These are phyloP conservation scores for Lentinula aciculospora DNA, from an alignment of 768 basidiomycete genomes.

Conservation along the genomic window DNA sequence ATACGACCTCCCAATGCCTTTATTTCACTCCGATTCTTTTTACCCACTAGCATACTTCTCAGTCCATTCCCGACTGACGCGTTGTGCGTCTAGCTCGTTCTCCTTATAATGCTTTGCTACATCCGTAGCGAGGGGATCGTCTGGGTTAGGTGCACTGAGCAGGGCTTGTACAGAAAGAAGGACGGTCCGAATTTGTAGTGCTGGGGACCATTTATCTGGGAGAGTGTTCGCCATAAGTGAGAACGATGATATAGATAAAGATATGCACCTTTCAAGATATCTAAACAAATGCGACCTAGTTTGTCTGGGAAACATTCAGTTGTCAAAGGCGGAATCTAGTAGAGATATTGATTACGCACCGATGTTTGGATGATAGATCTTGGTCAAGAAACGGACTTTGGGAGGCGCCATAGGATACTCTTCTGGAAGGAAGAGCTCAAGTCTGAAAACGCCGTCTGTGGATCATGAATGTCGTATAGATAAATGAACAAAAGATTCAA, in stretches of 20 bases:
- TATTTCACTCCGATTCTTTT: background rate
- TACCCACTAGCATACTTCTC: slow-evolving; percentile 61
- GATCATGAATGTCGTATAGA: background rate
- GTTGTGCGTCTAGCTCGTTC: slow-evolving; percentile 88
- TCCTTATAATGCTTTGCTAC: slow-evolving; percentile 99
- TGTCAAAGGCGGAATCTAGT: background rate
- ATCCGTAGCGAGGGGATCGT: slow-evolving; percentile 91
- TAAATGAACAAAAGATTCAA: background rate
- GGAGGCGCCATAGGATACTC: slow-evolving; percentile 99
- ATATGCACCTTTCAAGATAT: slow-evolving; percentile 87
- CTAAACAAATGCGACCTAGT: slow-evolving; percentile 95
- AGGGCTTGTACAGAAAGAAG: slow-evolving; percentile 96
- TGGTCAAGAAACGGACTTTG: slow-evolving; percentile 95
- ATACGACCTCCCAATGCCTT: background rate
- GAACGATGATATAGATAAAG: background rate
- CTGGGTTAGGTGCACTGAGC: slow-evolving; percentile 92
- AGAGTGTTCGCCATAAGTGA: background rate
- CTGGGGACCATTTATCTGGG: slow-evolving; percentile 98
- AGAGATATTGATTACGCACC: slow-evolving; percentile 46
- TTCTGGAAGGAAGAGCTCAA: slow-evolving; percentile 98
- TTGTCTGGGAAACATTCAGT: slow-evolving; percentile 58
- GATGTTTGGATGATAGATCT: slow-evolving; percentile 99
- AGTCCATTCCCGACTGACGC: slow-evolving; percentile 95
- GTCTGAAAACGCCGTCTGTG: slow-evolving; percentile 84
- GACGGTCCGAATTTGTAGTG: slow-evolving; percentile 96